These are phyloP conservation scores for Porcisia hertigi DNA, from an alignment of 208 protist genomes.

Conservation along the genomic window DNA sequence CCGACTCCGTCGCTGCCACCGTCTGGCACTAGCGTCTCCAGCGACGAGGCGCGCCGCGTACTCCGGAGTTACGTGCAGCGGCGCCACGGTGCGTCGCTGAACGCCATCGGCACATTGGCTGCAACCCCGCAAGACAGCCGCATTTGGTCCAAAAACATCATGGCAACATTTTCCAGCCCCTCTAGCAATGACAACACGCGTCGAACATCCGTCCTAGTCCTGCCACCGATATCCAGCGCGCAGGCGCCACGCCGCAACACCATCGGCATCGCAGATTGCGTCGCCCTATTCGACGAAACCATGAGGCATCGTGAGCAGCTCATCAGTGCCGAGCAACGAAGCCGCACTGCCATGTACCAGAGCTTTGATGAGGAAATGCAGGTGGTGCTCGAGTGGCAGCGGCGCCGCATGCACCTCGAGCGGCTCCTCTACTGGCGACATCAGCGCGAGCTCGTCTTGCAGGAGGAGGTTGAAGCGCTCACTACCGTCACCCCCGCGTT, in stretches of 20 bases:
- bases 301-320: slow-evolving; percentile 37
- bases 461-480: slow-evolving; percentile 33
- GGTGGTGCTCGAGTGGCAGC: slow-evolving; percentile 55
- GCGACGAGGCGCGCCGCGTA: slow-evolving; percentile 45
- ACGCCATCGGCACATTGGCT: slow-evolving; percentile 11
- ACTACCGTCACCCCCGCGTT: slow-evolving; percentile 19
- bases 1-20: not conserved
- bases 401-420: slow-evolving; percentile 77
- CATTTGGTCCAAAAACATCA: not conserved
- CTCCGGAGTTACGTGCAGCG: slow-evolving; percentile 52
- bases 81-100: slow-evolving; percentile 17
- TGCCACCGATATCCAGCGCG: slow-evolving; percentile 26
- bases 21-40: not conserved
- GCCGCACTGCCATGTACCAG: slow-evolving; percentile 35
- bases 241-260: slow-evolving; percentile 45
- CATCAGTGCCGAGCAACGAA: slow-evolving; percentile 34
- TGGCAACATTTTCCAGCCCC: slow-evolving; percentile 5
- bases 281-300: slow-evolving; percentile 62
- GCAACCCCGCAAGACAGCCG: not conserved
- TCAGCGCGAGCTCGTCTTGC: slow-evolving; percentile 38
- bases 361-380: slow-evolving; percentile 43
- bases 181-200: not conserved
- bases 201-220: slow-evolving; percentile 29
- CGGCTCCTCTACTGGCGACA: slow-evolving; percentile 77
- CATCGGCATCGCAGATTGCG: slow-evolving; percentile 63